Base-by-base conservation (phyloP, 2,329 filamentous ascomycete genomes). In the Trichoderma sp. region DNA sequence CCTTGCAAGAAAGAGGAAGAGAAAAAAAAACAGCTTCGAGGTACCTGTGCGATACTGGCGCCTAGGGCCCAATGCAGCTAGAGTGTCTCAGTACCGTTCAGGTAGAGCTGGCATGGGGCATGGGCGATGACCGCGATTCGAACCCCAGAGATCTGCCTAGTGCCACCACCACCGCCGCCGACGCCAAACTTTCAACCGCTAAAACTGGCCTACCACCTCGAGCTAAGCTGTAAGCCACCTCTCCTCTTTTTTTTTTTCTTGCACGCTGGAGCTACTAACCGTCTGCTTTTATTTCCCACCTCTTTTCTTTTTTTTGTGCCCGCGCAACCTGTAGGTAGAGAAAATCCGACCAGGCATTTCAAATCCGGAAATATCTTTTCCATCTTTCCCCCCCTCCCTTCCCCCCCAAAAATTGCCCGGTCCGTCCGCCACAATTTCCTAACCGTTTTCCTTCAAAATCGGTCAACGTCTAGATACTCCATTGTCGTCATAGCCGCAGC, bases 361-460 rank as follows among this genome's bases (percentile, higher is more conserved):
- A 7, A 43, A 19, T n/a, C 40, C 40, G 40, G 40, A 43, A 43
- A 10, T 19, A 19, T 43, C 40, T 43, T 43, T 43, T n/a, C 19
- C 37, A 40, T 40, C 40, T 5, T 6, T 6, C 16, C 19, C 40
- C 16, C 35, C 31, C 33, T 37, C 57, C 33, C 35, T 14, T 40
- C 5, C 57, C 57, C 19, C 33, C 40, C 16, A n/a, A 43, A 10
- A 43, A 43, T 43, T 43, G 40, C 40, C 40, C 40, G 40, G 40
- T 43, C 57, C 35, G 57, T 27, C 57, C 57, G 35, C 57, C 29
- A 24, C 33, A 24, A 29, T 21, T 21, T 61, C 37, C 43, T 53
- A 52, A 53, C 60, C 60, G 60, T 62, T 62, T 62, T 62, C 60
- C 24, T 62, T 62, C 60, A 62, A 33, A 53, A 33, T 40, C 57